A percentile compares a stretch with the other conserved stretches of the same genome.
These are phyloP conservation scores for Diplodia sapinea DNA, from an alignment of 2,329 filamentous ascomycete genomes.

Conservation along the genomic window DNA sequence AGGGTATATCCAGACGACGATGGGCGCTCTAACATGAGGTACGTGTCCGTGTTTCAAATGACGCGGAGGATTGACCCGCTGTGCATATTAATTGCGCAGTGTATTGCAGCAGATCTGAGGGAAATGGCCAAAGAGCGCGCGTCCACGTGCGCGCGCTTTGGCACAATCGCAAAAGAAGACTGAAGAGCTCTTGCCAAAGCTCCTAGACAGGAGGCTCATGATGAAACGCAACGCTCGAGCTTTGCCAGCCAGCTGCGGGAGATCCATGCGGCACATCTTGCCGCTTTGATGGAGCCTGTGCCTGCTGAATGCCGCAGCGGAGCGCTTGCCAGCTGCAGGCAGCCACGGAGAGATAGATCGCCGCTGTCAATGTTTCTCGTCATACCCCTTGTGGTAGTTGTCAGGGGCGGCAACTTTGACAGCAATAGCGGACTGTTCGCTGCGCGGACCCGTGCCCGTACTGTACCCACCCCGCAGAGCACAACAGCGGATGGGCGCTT, in stretches of 20 bases:
- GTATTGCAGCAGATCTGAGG: constrained; percentile 21
- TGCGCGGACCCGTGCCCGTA: constrained; percentile 10
- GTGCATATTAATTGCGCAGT: constrained; percentile 24
- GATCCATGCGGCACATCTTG: constrained; percentile 25
- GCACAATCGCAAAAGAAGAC: not conserved
- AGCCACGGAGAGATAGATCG: constrained; percentile 16
- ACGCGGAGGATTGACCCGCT: constrained; percentile 25
- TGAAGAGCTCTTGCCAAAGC: not conserved
- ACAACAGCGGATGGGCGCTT: constrained; percentile 15
- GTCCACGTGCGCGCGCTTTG: not conserved
- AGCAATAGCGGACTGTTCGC: constrained; percentile 13
- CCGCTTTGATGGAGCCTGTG: not conserved
- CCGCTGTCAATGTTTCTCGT: constrained; percentile 10
- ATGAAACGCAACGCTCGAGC: constrained; percentile 26
- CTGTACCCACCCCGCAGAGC: constrained; percentile 9
- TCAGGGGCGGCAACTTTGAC: constrained; percentile 15
- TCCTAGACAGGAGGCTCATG: constrained; percentile 21
- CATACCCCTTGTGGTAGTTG: constrained; percentile 20
- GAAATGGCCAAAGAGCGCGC: constrained; percentile 6
- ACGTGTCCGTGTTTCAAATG: constrained; percentile 27
- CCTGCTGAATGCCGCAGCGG: constrained; percentile 15
- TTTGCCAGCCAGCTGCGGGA: constrained; percentile 19
- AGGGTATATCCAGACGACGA: constrained; percentile 4
- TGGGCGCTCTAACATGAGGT: constrained; percentile 13
- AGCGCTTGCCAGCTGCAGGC: constrained; percentile 14